phyloP scores from a whole-genome alignment of 371 early-diverging fungal species.

The Ecytonucleospora hepatopenaei region DNA sequence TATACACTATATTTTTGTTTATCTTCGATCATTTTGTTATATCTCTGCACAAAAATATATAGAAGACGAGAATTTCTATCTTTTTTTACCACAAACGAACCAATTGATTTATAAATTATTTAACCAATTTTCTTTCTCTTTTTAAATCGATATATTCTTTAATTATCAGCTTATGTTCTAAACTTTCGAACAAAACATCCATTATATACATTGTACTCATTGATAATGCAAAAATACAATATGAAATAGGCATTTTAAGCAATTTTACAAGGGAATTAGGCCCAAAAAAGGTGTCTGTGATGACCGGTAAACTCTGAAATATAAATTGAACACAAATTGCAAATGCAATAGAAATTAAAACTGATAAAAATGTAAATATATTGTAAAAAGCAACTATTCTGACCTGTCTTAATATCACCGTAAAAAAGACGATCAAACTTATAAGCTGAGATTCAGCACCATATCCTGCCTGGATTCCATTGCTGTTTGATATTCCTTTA shows the following conservation, averaged over 20 bases:
- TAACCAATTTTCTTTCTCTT: no score
- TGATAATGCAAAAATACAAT: constrained; percentile 6
- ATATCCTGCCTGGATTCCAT: constrained; percentile 40
- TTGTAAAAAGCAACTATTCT: constrained; percentile 27
- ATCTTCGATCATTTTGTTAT: no score
- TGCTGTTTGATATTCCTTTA: constrained; percentile 15
- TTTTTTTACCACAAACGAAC: no score
- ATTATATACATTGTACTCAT: constrained; percentile 3
- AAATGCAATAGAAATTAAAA: constrained; percentile 24
- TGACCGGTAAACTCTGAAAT: constrained; percentile 20
- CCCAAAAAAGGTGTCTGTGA: not conserved
- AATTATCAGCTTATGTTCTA: not conserved
- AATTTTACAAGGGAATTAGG: constrained; percentile 6
- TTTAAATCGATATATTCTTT: not conserved
- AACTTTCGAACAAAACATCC: not conserved
- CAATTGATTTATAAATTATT: no score
- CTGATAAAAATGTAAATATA: constrained; percentile 25
- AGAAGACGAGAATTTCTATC: no score
- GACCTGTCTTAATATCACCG: constrained; percentile 42
- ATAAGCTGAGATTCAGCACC: constrained; percentile 23
- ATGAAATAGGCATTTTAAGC: constrained; percentile 16
- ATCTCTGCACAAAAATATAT: no score
- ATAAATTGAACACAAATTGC: constrained; percentile 30
- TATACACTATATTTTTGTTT: no score
- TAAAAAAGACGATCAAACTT: constrained; percentile 37